Evolutionary conservation across 805 yeast species (phyloP), one percentile per base, ranked within the genome.

Genomic region (Yamadazyma olivae): DNA sequence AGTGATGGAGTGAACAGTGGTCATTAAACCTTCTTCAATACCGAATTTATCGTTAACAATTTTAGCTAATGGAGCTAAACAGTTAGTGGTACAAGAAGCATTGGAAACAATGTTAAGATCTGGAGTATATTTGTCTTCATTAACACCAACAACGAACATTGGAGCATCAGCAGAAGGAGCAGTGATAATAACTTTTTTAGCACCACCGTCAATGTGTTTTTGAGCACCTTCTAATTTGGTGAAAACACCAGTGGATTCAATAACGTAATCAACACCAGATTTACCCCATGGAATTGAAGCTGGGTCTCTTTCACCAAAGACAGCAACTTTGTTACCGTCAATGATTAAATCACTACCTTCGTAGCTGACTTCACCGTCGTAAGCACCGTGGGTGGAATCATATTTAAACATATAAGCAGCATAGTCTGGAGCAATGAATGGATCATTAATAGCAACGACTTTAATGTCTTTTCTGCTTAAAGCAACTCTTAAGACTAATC

Each of bases 41-140:
- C 64, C 64, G 38, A 56, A 58, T 36, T 48, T 52, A 48, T 58
- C 62, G 51, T 58, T 54, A 48, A 58, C 51, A 34, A 58, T 62
- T 54, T 58, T 58, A 49, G 64, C 64, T 46, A 58, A 57, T 43
- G 62, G 61, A 43, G 64, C 64, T 53, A 58, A 57, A 48, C 64
- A 57, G 53, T 58, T 58, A 47, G 64, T 58, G 49, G 64, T 58
- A 53, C 64, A 58, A 31, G 64, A 58, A 38, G 64, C 64, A 51
- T 58, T 58, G 39, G 64, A 58, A 32, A 58, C 49, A 35, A 58
- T 58, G 44, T 46, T 50, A 40, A 56, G 48, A 50, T 57, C 62
- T 35, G 61, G 47, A 26, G 64, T 56, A 54, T 58, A 58, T 46
- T 53, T 48, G 21, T 58, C 56, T 43, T 53, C 56, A 46, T 58